These are phyloP conservation scores for Ogataea degrootiae DNA, from an alignment of 805 yeast genomes.

Conservation along the genomic window DNA sequence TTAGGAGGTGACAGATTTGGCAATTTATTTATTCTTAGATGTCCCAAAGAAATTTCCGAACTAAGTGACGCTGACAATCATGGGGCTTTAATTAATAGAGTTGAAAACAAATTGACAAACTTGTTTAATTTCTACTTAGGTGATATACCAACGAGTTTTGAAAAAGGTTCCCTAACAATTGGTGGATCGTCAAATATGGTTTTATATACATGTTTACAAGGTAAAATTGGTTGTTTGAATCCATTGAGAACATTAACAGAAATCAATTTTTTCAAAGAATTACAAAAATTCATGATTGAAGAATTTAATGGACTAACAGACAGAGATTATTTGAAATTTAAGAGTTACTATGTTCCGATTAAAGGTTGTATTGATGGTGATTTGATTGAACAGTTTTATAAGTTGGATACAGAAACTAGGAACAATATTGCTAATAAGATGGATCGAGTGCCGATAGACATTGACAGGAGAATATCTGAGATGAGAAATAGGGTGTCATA, in stretches of 20 bases:
- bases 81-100: conserved; percentile 34
- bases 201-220: conserved; percentile 73
- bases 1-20: conserved; percentile 89
- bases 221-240: conserved; percentile 68
- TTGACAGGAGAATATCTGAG: conserved; percentile 49
- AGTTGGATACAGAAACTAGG: conserved; percentile 32
- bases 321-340: conserved; percentile 59
- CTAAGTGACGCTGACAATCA: conserved; percentile 47
- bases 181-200: conserved; percentile 63
- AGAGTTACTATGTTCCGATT: conserved; percentile 80
- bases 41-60: conserved; percentile 45
- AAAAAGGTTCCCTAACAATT: conserved; percentile 45
- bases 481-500: conserved; percentile 38
- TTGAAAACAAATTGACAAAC: conserved; percentile 32
- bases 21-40: conserved; percentile 62
- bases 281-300: conserved; percentile 46
- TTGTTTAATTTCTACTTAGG: conserved; percentile 57
- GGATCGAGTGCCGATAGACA: conserved; percentile 44
- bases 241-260: conserved; percentile 67
- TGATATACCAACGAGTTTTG: conserved; percentile 67
- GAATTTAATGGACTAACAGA: conserved; percentile 46
- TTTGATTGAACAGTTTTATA: conserved; percentile 55
- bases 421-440: conserved; percentile 35
- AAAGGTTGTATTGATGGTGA: conserved; percentile 86
- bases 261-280: conserved; percentile 47